Evolutionary conservation across 371 early-diverging fungal genomes (phyloP), one percentile per base, ranked within the genome.

Genomic region (Mortierella sp.): DNA sequence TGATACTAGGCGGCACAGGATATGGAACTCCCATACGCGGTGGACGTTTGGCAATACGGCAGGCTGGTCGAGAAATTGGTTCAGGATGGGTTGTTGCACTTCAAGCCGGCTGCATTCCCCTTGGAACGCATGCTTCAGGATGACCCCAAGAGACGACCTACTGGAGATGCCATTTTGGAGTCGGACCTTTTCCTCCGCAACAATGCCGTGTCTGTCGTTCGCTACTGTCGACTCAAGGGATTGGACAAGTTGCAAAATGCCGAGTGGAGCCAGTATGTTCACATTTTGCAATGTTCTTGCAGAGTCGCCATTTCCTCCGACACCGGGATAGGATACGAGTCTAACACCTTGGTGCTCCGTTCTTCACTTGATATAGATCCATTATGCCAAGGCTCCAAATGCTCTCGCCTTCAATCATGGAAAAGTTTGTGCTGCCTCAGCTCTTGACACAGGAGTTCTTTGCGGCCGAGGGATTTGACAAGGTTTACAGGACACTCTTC

Each of bases 361-460:
- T 44, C 14, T n/a, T 50, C 61, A 14, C 5, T 19, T 40, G 43
- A 40, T 40, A 4, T 81, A 84, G 85, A 24, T 67, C 79, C 3
- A 85, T 85, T 34, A 69, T 85, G 72, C 69, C 81, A 5, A 81
- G 69, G 59, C 78, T 85, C 2, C 79, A 81, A 10, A 69, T 81
- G 71, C 57, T 85, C 5, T 67, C 81, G 16, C 71, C 70, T 14
- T 73, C 81, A 2, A 81, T 85, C 72, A 80, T 85, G 74, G 86
- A 81, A 46, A 81, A 78, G 13, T 73, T 85, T 50, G 78, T 85
- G 24, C 76, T 85, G 14, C 86, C 86, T 26, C 86, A 81, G 59
- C 74, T 85, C 73, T 46, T 85, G 71, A 85, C 86, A 24, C 86
- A 85, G 73, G 86, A 85, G 75, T 85, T 85, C 69, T 85, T 85